Evolutionary conservation across 2,329 filamentous ascomycete species (phyloP), one percentile per base, ranked within the genome.

Genomic region (Chaetomiaceae sp.): DNA sequence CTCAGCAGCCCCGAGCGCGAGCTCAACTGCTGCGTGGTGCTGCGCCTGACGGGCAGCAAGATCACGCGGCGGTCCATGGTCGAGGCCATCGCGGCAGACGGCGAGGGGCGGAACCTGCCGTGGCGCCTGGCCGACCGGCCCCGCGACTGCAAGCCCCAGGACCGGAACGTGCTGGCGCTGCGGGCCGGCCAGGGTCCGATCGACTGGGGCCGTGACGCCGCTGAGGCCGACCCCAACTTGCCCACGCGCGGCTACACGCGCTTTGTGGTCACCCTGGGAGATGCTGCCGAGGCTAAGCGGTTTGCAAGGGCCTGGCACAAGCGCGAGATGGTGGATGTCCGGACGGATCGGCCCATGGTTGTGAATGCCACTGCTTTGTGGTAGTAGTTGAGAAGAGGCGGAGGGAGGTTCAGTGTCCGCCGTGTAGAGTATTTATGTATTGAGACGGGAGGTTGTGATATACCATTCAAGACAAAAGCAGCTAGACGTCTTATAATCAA

Each of bases 191-290:
- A n/a, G n/a, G n/a, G n/a, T n/a, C n/a, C n/a, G n/a, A n/a, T n/a
- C 25, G 25, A 27, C 6, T 27, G 25, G 25, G 25, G 6, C 25
- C 6, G 25, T 6, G 10, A 27, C 25, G 25, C 25, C 6, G 6
- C 25, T 10, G 25, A 27, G 25, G 6, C 25, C 25, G 25, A 27
- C 25, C 25, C 25, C 6, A 27, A 10, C 25, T 6, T 7, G 25
- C 6, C 6, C 6, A 27, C 10, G 25, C 25, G 25, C 6, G 70
- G 68, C 61, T 71, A 65, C 48, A 58, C 62, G 31, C 67, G 76
- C 35, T 80, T 79, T 68, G 67, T 85, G 13, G 58, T 85, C 19
- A 72, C 75, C 4, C 83, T 86, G 54, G 62, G 70, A 13, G 76
- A 77, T n/a, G 68, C 73, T 44, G 67, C 68, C 9, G 79, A 80